A percentile compares a stretch with the other conserved stretches of the same genome.
phyloP scores from a whole-genome alignment of 169 alveolate genomes.

The Cryptosporidium baileyi region DNA sequence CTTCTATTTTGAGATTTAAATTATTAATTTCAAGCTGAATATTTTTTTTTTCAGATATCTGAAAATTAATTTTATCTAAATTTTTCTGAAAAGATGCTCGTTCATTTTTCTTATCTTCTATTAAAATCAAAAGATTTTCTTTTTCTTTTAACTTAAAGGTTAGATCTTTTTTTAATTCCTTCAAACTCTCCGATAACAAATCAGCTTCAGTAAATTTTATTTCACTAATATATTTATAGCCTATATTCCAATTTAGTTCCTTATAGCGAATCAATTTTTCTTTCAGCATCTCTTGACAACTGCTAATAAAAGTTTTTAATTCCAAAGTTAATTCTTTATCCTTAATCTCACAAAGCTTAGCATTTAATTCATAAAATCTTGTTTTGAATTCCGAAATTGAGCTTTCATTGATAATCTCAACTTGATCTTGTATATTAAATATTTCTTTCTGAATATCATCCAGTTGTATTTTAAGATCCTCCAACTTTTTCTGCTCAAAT shows the following conservation, averaged over 20 bases:
- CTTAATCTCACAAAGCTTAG: conserved; percentile 15
- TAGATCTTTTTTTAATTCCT: not conserved
- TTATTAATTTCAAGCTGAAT: not conserved
- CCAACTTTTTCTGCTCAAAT: not conserved
- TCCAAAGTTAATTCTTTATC: not conserved
- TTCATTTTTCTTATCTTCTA: not conserved
- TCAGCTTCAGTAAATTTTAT: not conserved
- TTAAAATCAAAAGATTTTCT: not conserved
- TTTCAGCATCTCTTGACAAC: not conserved
- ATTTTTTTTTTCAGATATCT: not conserved
- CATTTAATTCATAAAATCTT: not conserved
- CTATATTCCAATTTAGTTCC: not conserved
- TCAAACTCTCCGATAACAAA: not conserved
- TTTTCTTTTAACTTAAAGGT: not conserved
- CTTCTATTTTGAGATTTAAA: not conserved
- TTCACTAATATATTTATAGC: not conserved
- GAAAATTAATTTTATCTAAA: not conserved
- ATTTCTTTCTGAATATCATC: not conserved
- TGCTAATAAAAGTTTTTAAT: not conserved
- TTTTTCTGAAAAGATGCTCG: not conserved
- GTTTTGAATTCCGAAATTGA: not conserved
- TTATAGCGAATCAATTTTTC: not conserved
- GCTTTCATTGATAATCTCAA: not conserved
- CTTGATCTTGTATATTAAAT: not conserved
- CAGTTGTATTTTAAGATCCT: not conserved